Base-by-base conservation (phyloP, 306 rosid species). In the cucumber (Cucumis sativus) region DNA sequence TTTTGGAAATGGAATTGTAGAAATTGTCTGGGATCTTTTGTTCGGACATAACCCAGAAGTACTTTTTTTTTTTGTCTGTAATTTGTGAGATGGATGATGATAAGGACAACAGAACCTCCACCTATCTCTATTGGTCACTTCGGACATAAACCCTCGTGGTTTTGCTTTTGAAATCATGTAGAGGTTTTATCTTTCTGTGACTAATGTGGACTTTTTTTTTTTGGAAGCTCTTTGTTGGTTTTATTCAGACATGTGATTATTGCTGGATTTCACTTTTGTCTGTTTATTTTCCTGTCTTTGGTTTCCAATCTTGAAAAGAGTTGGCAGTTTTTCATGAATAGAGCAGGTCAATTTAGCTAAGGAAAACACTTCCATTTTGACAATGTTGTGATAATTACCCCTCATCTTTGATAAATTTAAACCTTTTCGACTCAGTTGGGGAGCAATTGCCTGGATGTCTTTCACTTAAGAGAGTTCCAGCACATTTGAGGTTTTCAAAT, bases 371-470 rank as follows among this genome's bases (percentile, higher is more conserved):
- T 62, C 14, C 68, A 62, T 11, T 30, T n/a, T 25, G 18, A 9
- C 17, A 47, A 62, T 62, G 16, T 47, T 47, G 54, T 13, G 54
- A 47, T 47, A 47, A 47, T 47, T 47, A 12, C 55, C 18, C 7
- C 55, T 49, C 55, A 51, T 51, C 18, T 51, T 51, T 51, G 55
- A 51, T 51, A 51, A 51, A 30, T 63, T 63, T 15, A 33, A 33
- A 6, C 35, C 30, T 71, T 33, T 71, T n/a, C 23, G 51, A 18
- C 77, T 20, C 43, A 72, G 85, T 49, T 76, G 87, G 86, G 68
- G 81, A 79, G 78, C 85, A 81, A 85, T 82, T 96, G 92, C 80
- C 79, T 74, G 87, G 51, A 49, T 66, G 49, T 76, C 82, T 77
- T 81, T 41, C 87, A 77, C 76, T 79, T 70, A 82, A 57, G 78